Percentiles rank a stretch among this genome's conserved stretches.
These are phyloP conservation scores for Debaryomyces maramus DNA, from an alignment of 805 yeast genomes.

Conservation along the genomic window DNA sequence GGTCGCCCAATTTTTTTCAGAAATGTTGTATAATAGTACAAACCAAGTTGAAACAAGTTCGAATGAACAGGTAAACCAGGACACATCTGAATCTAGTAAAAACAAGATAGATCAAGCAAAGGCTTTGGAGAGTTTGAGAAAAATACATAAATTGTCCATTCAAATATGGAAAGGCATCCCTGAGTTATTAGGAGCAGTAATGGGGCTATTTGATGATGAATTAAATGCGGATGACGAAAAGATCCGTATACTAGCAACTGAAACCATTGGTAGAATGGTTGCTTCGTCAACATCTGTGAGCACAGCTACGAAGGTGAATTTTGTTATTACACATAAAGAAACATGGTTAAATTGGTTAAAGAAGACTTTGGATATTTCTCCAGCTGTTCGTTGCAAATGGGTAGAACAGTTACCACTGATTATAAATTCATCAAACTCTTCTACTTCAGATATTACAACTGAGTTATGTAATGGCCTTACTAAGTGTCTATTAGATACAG, in stretches of 20 bases:
- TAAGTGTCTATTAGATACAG: constrained; percentile 72
- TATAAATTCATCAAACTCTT: constrained; percentile 43
- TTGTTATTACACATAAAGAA: constrained; percentile 55
- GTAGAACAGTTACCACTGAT: constrained; percentile 54
- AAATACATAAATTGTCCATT: constrained; percentile 61
- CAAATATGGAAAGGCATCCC: constrained; percentile 81
- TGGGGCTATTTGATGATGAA: constrained; percentile 80
- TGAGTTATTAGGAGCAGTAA: constrained; percentile 66
- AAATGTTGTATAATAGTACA: constrained; percentile 57
- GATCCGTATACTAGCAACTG: constrained; percentile 67
- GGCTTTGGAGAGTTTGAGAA: constrained; percentile 47
- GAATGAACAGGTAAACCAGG: constrained; percentile 18
- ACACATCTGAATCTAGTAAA: constrained; percentile 8
- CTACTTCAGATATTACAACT: constrained; percentile 47
- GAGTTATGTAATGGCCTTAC: constrained; percentile 50
- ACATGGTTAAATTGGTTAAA: constrained; percentile 74
- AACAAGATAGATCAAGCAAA: constrained; percentile 16
- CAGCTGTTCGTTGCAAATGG: constrained; percentile 70
- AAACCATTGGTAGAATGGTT: constrained; percentile 68
- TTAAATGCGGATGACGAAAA: constrained; percentile 66
- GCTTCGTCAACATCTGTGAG: constrained; percentile 28
- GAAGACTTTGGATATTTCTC: constrained; percentile 67
- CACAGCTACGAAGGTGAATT: constrained; percentile 51
- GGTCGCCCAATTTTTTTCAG: constrained; percentile 78
- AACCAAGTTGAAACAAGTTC: constrained; percentile 17